A percentile compares a stretch with the other conserved stretches of the same genome.
Conservation (phyloP, 257 asterid genomes). For the Oldenlandia corymbosa region DNA sequence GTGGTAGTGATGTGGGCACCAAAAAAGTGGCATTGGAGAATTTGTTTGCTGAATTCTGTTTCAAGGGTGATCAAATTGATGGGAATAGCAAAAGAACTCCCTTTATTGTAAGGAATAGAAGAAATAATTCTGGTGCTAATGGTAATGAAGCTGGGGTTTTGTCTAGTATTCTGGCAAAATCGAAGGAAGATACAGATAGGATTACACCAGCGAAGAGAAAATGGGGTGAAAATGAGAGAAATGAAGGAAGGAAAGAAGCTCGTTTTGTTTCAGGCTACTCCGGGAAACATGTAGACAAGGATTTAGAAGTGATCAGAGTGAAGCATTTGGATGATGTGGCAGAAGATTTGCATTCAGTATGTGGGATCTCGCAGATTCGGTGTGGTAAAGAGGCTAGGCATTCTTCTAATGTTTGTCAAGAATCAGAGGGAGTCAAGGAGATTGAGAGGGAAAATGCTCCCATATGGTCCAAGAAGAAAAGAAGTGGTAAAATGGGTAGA, state of each 20-base stretch:
- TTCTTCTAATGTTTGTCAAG: too few species aligned
- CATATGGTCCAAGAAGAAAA: neutral
- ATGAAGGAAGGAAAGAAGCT: neutral
- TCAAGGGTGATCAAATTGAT: conserved; percentile 13
- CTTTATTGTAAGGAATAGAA: neutral
- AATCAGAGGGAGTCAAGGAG: too few species aligned
- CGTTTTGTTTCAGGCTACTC: conserved; percentile 1
- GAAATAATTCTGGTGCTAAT: neutral
- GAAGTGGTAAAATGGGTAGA: neutral
- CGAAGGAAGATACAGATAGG: neutral
- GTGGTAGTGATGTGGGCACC: neutral
- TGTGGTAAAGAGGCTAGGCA: too few species aligned
- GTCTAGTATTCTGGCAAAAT: neutral
- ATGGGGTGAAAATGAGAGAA: too few species aligned
- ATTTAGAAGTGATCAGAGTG: too few species aligned
- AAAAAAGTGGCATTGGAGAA: conserved; percentile 7
- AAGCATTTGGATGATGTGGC: neutral
- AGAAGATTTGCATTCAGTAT: too few species aligned
- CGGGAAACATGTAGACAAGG: too few species aligned
- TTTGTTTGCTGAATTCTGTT: conserved; percentile 20
- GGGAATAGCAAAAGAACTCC: neutral
- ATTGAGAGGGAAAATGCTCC: neutral
- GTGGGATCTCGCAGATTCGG: too few species aligned
- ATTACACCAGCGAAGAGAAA: neutral
- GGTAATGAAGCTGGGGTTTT: neutral